A percentile compares a stretch with the other conserved stretches of the same genome.
These are phyloP conservation scores for Leersia perrieri DNA, from an alignment of 176 grass and related monocot genomes.

Conservation along the genomic window DNA sequence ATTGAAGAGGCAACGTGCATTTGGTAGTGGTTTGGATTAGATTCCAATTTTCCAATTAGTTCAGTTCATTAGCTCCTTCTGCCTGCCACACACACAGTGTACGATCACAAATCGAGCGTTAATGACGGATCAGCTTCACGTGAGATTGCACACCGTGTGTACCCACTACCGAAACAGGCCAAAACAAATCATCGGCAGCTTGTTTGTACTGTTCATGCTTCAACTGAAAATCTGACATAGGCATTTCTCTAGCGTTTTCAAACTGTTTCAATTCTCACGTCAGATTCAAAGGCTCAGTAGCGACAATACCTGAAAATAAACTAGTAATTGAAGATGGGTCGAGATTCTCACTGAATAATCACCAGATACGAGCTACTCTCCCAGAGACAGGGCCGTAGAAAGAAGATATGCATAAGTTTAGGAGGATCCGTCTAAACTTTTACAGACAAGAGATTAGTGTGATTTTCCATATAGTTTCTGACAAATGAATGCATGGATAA, in stretches of 20 bases:
- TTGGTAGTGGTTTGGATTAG: neutral
- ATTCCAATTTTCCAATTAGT: neutral
- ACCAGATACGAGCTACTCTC: too few species aligned
- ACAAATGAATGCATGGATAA: neutral
- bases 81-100: neutral
- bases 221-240: neutral
- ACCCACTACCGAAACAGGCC: neutral
- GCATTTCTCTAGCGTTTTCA: too few species aligned
- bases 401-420: neutral
- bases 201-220: neutral
- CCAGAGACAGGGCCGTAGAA: too few species aligned
- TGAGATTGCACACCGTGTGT: neutral
- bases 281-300: too few species aligned
- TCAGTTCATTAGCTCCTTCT: neutral
- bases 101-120: neutral
- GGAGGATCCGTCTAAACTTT: too few species aligned
- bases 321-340: too few species aligned
- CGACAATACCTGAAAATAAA: too few species aligned
- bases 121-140: constrained; percentile 6
- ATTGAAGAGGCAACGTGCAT: constrained; percentile 7
- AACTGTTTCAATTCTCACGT: too few species aligned
- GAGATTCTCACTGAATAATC: too few species aligned
- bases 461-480: neutral
- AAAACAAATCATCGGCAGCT: neutral
- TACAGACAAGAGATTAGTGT: neutral